Base-by-base conservation (phyloP, 2,329 filamentous ascomycete genomes). In the Aspergillus aculeatus region DNA sequence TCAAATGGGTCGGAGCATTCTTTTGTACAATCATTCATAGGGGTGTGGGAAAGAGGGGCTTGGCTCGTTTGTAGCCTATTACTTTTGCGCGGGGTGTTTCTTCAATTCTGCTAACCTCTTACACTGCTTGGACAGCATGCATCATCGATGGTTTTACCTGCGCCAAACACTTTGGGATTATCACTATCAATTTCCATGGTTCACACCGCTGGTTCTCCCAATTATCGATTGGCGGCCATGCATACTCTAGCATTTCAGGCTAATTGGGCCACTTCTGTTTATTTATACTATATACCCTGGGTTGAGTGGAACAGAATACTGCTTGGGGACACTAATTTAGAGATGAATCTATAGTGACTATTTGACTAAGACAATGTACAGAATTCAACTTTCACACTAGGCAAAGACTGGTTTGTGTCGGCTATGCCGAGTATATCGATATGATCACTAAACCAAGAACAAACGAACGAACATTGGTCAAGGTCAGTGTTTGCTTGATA, bases 11-110 rank as follows among this genome's bases (percentile, higher is more conserved):
- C 47, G 35, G 48, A 53, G 24, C 53, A 53, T 59, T 51, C 32
- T 50, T 58, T 50, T 58, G 62, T 63, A 62, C 58, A 61, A 63
- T 60, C 50, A 54, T 47, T 49, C 60, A 56, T 54, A 26, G 47
- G 35, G 16, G n/a, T n/a, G 16, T 19, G 38, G 6, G 38, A 16
- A 19, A 19, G 16, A 19, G 16, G 16, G 38, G 16, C 38, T 44
- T 9, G 38, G 38, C 38, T 44, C 16, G 38, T 7, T 44, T n/a
- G 38, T 16, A 16, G 38, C 38, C 38, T 44, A 44, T 19, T 0
- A 44, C 16, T 19, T 44, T 44, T 16, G 38, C 16, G 38, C 14
- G 16, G 53, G 26, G 53, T 14, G 31, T 55, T 24, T 44, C 47
- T 48, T 55, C 32, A 35, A 55, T 24, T n/a, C n/a, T 31, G 47